phyloP scores from a whole-genome alignment of 23 red algal species.

The Gracilaria caudata region DNA sequence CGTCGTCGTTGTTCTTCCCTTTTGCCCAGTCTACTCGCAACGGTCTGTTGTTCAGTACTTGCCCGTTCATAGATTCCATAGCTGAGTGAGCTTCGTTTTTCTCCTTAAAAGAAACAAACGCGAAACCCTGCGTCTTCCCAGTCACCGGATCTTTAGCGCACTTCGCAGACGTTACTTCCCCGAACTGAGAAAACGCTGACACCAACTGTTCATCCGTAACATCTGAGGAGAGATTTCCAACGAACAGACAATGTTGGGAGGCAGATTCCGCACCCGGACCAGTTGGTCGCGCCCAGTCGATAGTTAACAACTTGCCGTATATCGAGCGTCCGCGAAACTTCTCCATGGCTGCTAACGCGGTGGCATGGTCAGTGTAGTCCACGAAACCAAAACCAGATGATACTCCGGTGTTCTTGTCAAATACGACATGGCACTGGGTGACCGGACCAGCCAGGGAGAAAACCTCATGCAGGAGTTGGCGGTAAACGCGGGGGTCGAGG shows the following conservation, averaged over 20 bases:
- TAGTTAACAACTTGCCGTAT: conserved; percentile 76
- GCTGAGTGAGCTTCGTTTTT: conserved; percentile 60
- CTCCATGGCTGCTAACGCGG: conserved; percentile 75
- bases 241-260: conserved; percentile 75
- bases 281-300: conserved; percentile 86
- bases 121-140: conserved; percentile 67
- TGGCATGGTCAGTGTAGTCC: conserved; percentile 77
- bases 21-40: conserved; percentile 90
- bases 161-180: conserved; percentile 58
- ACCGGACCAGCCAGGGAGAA: conserved; percentile 85
- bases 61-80: conserved; percentile 77
- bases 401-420: conserved; percentile 72
- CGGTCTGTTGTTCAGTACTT: conserved; percentile 62
- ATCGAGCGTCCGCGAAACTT: conserved; percentile 73
- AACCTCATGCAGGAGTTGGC: conserved; percentile 78
- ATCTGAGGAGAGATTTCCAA: conserved; percentile 78
- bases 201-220: conserved; percentile 78
- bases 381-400: conserved; percentile 89
- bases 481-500: conserved; percentile 87
- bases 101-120: conserved; percentile 75
- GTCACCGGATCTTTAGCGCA: conserved; percentile 66
- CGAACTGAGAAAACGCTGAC: conserved; percentile 72
- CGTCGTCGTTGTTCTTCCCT: conserved; percentile 43
- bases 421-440: conserved; percentile 80
- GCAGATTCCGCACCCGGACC: conserved; percentile 39